Evolutionary conservation across 768 basidiomycete genomes (phyloP).

Genomic region (Paxillus rubicundulus): DNA sequence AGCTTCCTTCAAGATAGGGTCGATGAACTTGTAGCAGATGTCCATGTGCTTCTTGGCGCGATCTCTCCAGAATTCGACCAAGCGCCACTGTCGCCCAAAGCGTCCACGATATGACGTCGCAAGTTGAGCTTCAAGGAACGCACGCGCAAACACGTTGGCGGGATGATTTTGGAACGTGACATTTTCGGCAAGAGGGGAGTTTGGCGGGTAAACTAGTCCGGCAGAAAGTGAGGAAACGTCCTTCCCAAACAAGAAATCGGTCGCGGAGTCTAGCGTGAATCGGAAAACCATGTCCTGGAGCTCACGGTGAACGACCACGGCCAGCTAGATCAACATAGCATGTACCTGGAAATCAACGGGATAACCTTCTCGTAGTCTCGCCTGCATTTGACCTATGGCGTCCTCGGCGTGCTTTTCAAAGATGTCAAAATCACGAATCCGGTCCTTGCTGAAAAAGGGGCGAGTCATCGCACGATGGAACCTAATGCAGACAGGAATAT

Average conservation of each 20-base stretch:
- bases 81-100: slow-evolving; percentile 47
- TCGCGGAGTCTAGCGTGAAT: slow-evolving; percentile 59
- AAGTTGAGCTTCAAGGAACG: slow-evolving; percentile 51
- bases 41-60: slow-evolving; percentile 43
- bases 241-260: slow-evolving; percentile 55
- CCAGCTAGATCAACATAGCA: neutral
- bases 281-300: slow-evolving; percentile 49
- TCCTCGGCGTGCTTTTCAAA: slow-evolving; percentile 51
- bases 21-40: slow-evolving; percentile 49
- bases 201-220: slow-evolving; percentile 47
- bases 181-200: slow-evolving; percentile 8
- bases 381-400: slow-evolving; percentile 43
- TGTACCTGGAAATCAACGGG: slow-evolving; percentile 57
- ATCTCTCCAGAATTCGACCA: slow-evolving; percentile 53
- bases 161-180: slow-evolving; percentile 26
- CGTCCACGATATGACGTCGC: slow-evolving; percentile 38
- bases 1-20: slow-evolving; percentile 51
- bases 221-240: slow-evolving; percentile 46
- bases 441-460: slow-evolving; percentile 56
- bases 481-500: slow-evolving; percentile 24
- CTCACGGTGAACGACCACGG: neutral
- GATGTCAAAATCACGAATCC: slow-evolving; percentile 53
- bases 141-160: slow-evolving; percentile 43
- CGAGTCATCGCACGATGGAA: slow-evolving; percentile 60
- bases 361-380: slow-evolving; percentile 43